These are phyloP conservation scores for Trichophyton verrucosum DNA, from an alignment of 2,329 filamentous ascomycete genomes.

Conservation along the genomic window DNA sequence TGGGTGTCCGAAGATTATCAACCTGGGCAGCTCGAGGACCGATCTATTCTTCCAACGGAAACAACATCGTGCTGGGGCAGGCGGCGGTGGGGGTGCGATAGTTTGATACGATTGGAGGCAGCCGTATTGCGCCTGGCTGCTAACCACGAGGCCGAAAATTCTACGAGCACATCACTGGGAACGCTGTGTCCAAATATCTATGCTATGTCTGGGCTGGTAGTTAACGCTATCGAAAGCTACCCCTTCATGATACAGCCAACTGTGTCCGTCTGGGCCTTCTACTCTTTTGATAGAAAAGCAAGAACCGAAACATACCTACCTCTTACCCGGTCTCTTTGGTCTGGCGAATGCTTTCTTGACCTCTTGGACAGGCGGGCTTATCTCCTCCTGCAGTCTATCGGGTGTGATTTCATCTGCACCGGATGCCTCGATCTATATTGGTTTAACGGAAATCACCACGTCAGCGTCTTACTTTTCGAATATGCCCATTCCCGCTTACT, in stretches of 20 bases:
- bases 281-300: background rate
- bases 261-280: background rate
- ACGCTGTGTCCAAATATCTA: background rate
- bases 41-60: constrained; percentile 76
- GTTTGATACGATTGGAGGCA: background rate
- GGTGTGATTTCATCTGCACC: constrained; percentile 46
- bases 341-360: constrained; percentile 46
- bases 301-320: constrained; percentile 8
- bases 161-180: background rate
- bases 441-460: background rate
- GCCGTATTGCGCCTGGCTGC: background rate
- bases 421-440: constrained; percentile 44
- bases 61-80: constrained; percentile 17
- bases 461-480: background rate
- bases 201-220: background rate
- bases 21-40: constrained; percentile 86
- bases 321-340: constrained; percentile 50
- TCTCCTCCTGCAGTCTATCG: constrained; percentile 42
- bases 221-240: background rate
- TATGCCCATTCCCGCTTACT: no score
- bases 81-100: background rate
- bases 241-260: background rate
- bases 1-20: constrained; percentile 98
- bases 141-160: background rate
- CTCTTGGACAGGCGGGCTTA: constrained; percentile 38